Evolutionary conservation across 257 asterid genomes (phyloP).

Genomic region (Salvia hispanica): DNA sequence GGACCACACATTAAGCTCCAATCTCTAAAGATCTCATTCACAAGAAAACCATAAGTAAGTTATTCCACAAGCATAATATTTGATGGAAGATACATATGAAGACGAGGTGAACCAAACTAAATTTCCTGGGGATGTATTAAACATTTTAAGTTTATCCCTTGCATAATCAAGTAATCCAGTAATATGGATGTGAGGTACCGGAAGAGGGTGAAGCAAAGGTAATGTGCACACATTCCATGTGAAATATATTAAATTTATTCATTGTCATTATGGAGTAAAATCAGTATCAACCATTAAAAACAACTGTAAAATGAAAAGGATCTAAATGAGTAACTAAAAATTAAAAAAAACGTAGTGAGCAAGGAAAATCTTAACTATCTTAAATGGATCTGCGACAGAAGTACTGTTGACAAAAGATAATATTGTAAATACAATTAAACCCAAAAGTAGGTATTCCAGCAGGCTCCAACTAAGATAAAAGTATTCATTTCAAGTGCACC

Average conservation of each 20-base stretch:
- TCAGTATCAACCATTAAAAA: slow-evolving; percentile 14
- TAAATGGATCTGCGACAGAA: slow-evolving; percentile 11
- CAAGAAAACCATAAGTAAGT: neutral
- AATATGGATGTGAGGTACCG: neutral
- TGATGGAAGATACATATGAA: neutral
- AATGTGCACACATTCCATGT: slow-evolving; percentile 10
- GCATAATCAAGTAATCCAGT: slow-evolving; percentile 13
- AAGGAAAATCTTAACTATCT: slow-evolving; percentile 14
- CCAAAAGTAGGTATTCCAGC: neutral
- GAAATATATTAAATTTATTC: slow-evolving; percentile 18
- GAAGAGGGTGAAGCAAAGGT: neutral
- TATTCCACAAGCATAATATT: slow-evolving; percentile 8
- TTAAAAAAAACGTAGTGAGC: neutral
- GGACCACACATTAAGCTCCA: neutral
- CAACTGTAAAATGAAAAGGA: slow-evolving; percentile 6
- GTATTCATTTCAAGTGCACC: slow-evolving; percentile 45
- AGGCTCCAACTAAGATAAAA: slow-evolving; percentile 19
- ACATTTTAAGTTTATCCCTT: slow-evolving; percentile 8
- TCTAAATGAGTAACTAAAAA: neutral
- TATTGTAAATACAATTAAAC: neutral
- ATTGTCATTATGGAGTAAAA: neutral
- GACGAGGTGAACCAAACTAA: slow-evolving; percentile 21
- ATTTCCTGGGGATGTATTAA: slow-evolving; percentile 1
- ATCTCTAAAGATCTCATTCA: neutral
- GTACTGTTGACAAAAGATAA: slow-evolving; percentile 12